Base-by-base conservation (phyloP, 2,329 filamentous ascomycete genomes). In the Cytospora leucostoma region DNA sequence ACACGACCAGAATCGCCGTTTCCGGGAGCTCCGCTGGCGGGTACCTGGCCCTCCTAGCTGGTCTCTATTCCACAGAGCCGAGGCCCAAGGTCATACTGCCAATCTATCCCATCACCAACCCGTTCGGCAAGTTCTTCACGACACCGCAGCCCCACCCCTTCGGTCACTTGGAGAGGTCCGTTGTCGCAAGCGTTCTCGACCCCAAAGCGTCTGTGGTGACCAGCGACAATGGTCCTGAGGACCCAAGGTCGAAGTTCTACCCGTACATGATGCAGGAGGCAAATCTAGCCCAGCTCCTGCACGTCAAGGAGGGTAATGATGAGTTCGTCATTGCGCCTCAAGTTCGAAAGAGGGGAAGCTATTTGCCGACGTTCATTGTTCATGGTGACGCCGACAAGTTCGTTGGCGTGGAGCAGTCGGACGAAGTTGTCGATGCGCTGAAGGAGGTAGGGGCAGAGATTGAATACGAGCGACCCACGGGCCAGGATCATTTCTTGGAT, bases 261-360 rank as follows among this genome's bases (percentile, higher is more conserved):
- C 35, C 49, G 17, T 57, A 57, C 32, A 57, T 57, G 55, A 11
- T 57, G 40, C 55, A 57, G 55, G 55, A 57, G 55, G 55, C 55
- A 38, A 49, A 35, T 33, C 55, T 57, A 2, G 55, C 55, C 17
- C 44, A 35, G 55, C 40, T 57, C 38, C 55, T 57, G 35, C 55
- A 57, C 17, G 49, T 57, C 40, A 2, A 49, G 17, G 38, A 35
- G 7, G 37, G 55, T 2, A 37, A 47, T 17, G 55, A 57, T 19
- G 49, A 38, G 2, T 57, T 57, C 40, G 49, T 57, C 32, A 34
- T 57, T n/a, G 55, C 55, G 55, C 55, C 55, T 27, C 55, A 57
- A 33, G 49, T 57, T 19, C 27, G 40, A n/a, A 57, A 11, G 40
- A 49, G 12, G 40, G 37, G 55, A 3, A 5, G 55, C 27, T 57